Conservation (phyloP, 176 grass and related monocot genomes). For the Ensete glaucum region DNA sequence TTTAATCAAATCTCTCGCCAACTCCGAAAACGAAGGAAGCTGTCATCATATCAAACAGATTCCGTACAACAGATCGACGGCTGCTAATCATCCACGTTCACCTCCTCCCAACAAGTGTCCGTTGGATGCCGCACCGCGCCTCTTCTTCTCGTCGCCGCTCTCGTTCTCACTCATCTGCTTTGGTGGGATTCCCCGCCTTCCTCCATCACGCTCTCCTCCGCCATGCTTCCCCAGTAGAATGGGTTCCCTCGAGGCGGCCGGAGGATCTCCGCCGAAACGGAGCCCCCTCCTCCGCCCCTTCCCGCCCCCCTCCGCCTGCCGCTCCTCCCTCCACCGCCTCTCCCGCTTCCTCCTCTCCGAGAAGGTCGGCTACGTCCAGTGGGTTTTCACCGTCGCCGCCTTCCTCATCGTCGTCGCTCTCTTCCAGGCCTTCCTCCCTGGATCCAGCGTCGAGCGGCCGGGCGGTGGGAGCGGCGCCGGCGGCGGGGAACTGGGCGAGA, state of each 20-base stretch:
- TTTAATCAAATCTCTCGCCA: neutral
- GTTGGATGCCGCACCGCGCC: neutral
- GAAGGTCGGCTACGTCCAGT: constrained; percentile 76
- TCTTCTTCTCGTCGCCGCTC: neutral
- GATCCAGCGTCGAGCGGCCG: constrained; percentile 24
- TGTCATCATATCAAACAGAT: neutral
- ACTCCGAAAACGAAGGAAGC: neutral
- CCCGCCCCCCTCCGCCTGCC: neutral
- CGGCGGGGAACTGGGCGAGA: neutral
- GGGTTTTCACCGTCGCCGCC: constrained; percentile 52
- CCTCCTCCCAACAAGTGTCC: neutral
- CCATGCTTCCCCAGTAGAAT: neutral
- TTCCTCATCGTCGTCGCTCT: constrained; percentile 88
- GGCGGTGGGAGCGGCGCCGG: neutral
- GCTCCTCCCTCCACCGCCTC: constrained; percentile 26
- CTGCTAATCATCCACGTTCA: neutral
- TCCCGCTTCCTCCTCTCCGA: constrained; percentile 74
- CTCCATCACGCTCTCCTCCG: neutral
- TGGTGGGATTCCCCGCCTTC: neutral
- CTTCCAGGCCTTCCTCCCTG: constrained; percentile 58
- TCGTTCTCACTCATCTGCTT: neutral
- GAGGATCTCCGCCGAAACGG: constrained; percentile 3
- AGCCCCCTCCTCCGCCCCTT: neutral
- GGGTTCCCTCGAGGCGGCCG: constrained; percentile 6
- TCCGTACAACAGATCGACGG: neutral